phyloP scores from a whole-genome alignment of 129 eudicot species.

The Pulicaria dysenterica region DNA sequence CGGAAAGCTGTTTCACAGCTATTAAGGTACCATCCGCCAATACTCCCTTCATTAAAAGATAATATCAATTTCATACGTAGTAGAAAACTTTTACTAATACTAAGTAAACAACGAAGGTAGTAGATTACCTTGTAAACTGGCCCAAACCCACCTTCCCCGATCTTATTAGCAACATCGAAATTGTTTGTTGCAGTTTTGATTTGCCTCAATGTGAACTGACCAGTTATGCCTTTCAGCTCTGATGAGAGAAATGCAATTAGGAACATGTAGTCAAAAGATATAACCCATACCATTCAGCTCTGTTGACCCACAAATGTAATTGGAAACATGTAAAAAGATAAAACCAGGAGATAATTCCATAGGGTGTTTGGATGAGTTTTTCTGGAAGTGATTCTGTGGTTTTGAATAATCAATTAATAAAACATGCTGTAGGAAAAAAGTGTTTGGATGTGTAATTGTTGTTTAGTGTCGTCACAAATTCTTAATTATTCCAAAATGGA shows the following conservation, averaged over 20 bases:
- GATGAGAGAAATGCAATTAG: conserved; percentile 18
- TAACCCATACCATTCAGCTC: conserved; percentile 45
- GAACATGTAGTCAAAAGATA: conserved; percentile 16
- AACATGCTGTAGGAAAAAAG: too few relatives aligned
- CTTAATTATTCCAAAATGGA: too few relatives aligned
- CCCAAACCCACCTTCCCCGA: conserved; percentile 91
- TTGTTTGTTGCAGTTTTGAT: conserved; percentile 65
- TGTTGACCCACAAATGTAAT: conserved; percentile 24
- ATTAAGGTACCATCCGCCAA: conserved; percentile 56
- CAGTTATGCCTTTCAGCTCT: conserved; percentile 59
- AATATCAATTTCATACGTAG: background rate
- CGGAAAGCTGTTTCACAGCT: conserved; percentile 29
- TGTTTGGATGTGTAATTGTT: too few relatives aligned
- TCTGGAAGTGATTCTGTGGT: too few relatives aligned
- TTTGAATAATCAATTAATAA: too few relatives aligned
- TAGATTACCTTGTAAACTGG: conserved; percentile 61
- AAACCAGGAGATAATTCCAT: background rate
- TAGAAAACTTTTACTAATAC: background rate
- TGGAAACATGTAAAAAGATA: conserved; percentile 15
- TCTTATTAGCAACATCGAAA: conserved; percentile 60
- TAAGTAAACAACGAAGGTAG: background rate
- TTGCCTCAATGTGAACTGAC: conserved; percentile 59
- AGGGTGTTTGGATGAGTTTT: background rate
- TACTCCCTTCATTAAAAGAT: conserved; percentile 46
- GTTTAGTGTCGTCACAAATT: too few relatives aligned